phyloP scores from a whole-genome alignment of 495 filamentous ascomycete genomes.

The Aspergillus campestris region DNA sequence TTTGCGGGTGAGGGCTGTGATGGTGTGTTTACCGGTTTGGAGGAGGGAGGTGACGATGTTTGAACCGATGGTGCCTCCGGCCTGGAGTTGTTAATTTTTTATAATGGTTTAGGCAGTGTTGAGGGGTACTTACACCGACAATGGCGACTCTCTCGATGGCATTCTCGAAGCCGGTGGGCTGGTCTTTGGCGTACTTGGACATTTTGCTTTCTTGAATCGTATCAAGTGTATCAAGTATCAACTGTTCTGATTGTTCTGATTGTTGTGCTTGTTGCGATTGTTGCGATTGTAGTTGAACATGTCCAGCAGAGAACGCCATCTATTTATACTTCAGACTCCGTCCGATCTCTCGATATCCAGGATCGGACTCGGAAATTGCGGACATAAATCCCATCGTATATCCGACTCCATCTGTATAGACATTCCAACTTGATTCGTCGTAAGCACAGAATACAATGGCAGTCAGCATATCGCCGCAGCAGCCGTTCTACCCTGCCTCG shows the following conservation, averaged over 20 bases:
- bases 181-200: conserved; percentile 27
- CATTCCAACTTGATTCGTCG: too few relatives aligned
- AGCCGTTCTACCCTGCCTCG: too few relatives aligned
- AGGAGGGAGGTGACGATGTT: conserved; percentile 42
- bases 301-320: conserved; percentile 4
- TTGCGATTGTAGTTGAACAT: conserved; percentile 1
- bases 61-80: conserved; percentile 50
- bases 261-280: too few relatives aligned
- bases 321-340: conserved; percentile 18
- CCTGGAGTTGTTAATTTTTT: conserved; percentile 37
- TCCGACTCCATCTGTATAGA: background rate
- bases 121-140: conserved; percentile 32
- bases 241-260: too few relatives aligned
- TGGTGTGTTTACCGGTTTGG: conserved; percentile 40
- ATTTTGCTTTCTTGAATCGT: conserved; percentile 6
- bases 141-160: conserved; percentile 39
- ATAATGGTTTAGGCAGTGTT: too few relatives aligned
- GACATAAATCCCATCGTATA: background rate
- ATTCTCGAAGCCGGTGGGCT: conserved; percentile 33
- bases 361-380: background rate
- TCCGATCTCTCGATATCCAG: background rate
- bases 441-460: too few relatives aligned
- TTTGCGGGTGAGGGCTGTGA: conserved; percentile 47
- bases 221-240: conserved; percentile 1
- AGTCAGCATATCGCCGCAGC: too few relatives aligned